Base-by-base conservation (phyloP, 768 basidiomycete species). In the Gelatoporia subvermispora region DNA sequence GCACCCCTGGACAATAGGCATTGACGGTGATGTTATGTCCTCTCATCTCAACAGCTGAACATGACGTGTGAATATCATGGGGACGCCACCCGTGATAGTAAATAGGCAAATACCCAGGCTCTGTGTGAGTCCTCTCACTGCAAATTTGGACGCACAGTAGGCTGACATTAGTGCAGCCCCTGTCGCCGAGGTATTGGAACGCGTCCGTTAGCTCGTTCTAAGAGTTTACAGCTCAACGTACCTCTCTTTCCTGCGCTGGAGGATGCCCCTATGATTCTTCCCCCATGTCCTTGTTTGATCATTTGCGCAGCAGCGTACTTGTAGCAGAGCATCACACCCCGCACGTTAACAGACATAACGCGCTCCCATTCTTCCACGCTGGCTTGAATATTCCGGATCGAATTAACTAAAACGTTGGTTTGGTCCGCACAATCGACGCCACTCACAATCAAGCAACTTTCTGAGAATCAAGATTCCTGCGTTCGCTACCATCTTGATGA, bases 231-330 rank as follows among this genome's bases (percentile, higher is more conserved):
- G 7, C 7, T n/a, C 15, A 35, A 11, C 11, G 20, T 3, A 11
- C 8, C 17, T n/a, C 28, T 4, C 22, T 35, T 3, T 41, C 21
- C 16, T 38, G 28, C 10, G 23, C 18, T 22, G 13, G 56, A 39
- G 45, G 7, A 31, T 5, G 28, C 28, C 20, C 72, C 74, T 47
- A 74, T 62, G 1, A 73, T 68, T 3, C 71, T 48, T 0, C 72
- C 70, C 0, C 71, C 69, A 1, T 53, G 53, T 0, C 72, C 70
- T 54, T 71, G 73, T 35, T 57, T 53, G 45, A 74, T 60, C 68
- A 74, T 67, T 47, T 72, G 64, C 16, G 47, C 13, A 3, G 65
- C 70, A 4, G 72, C 72, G 22, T 67, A 62, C 48, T 70, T 69
- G 60, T 70, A 74, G 51, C 66, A 68, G n/a, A 70, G 55, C 49